phyloP scores from a whole-genome alignment of 108 stramenopile species.

The Nitzschia putrida region DNA sequence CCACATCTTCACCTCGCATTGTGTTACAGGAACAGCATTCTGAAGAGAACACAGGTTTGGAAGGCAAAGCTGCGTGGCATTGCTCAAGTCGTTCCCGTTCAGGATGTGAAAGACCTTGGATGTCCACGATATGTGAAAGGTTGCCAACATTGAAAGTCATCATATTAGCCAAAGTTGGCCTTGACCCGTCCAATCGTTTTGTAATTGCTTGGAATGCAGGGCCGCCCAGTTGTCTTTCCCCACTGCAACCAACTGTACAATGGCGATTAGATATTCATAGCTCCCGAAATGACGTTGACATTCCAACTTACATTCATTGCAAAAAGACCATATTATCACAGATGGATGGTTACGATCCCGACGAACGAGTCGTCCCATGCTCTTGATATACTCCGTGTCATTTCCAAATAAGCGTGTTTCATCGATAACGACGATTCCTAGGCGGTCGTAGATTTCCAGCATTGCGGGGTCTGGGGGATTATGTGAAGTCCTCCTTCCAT shows the following conservation, averaged over 20 bases:
- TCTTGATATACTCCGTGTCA: constrained; percentile 31
- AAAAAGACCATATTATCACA: constrained; percentile 50
- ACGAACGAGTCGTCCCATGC: constrained; percentile 33
- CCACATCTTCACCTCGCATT: constrained; percentile 41
- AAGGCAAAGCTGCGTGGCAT: constrained; percentile 34
- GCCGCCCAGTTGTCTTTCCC: constrained; percentile 27
- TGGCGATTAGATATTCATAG: background rate
- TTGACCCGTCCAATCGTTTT: constrained; percentile 29
- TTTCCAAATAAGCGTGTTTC: constrained; percentile 48
- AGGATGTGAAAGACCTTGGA: constrained; percentile 42
- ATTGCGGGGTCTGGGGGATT: constrained; percentile 46
- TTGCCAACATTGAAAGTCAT: constrained; percentile 30
- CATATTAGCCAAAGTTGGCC: constrained; percentile 47
- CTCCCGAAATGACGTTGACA: background rate
- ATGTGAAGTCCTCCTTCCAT: constrained; percentile 48
- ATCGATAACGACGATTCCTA: constrained; percentile 54
- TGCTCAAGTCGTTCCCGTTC: constrained; percentile 26
- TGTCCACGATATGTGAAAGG: constrained; percentile 32
- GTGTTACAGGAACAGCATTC: constrained; percentile 44
- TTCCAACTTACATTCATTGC: constrained; percentile 35
- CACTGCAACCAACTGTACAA: constrained; percentile 24
- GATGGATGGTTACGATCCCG: constrained; percentile 57
- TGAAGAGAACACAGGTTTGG: constrained; percentile 33
- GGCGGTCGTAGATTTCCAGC: constrained; percentile 42
- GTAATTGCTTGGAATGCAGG: constrained; percentile 35